Conservation (phyloP, 306 rosid species). For the Abrus pulchellus region DNA sequence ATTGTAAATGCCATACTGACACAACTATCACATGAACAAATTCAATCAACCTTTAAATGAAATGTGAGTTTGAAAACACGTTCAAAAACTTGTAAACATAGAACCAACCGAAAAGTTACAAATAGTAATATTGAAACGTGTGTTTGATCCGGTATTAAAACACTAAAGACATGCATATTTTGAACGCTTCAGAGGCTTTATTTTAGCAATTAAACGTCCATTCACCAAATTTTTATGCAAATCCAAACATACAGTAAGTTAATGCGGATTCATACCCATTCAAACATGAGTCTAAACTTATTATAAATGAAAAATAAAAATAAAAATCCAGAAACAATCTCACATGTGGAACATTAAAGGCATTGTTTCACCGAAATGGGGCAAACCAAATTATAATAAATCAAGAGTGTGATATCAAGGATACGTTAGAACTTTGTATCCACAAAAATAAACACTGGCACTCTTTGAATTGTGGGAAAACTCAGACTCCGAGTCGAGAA, state of each 20-base stretch:
- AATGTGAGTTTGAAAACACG: not conserved
- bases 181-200: no score
- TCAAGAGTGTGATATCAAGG: slow-evolving; percentile 46
- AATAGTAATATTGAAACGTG: no score
- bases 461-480: slow-evolving; percentile 76
- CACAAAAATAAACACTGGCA: slow-evolving; percentile 69
- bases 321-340: no score
- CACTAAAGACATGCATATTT: no score
- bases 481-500: slow-evolving; percentile 70
- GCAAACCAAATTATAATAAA: not conserved
- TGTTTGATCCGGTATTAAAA: no score
- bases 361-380: not conserved
- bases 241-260: no score
- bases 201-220: no score
- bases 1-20: not conserved
- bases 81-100: not conserved
- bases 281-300: no score
- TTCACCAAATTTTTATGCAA: no score
- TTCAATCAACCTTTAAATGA: not conserved
- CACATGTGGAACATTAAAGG: not conserved
- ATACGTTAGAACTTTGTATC: slow-evolving; percentile 68
- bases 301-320: no score
- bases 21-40: not conserved
- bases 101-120: no score
- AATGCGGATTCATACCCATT: no score